Conservation (phyloP, 768 basidiomycete species). For the Trametes gibbosa region DNA sequence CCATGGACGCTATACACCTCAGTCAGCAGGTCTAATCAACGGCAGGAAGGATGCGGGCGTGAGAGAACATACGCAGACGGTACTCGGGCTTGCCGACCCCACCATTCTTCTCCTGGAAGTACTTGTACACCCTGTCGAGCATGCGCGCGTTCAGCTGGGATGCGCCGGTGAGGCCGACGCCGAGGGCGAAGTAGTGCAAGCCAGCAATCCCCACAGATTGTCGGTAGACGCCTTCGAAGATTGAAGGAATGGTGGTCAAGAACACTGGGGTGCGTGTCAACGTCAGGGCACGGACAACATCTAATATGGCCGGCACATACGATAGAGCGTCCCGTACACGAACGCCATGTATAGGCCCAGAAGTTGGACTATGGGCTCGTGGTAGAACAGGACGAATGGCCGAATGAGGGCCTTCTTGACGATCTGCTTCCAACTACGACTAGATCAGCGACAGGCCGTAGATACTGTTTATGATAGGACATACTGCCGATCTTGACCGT, state of each 20-base stretch:
- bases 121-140: slow-evolving; percentile 54
- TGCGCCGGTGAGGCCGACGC: slow-evolving; percentile 53
- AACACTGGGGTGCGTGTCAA: slow-evolving; percentile 42
- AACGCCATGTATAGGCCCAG: slow-evolving; percentile 68
- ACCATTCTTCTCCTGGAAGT: slow-evolving; percentile 48
- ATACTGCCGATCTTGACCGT: slow-evolving; percentile 43
- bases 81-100: slow-evolving; percentile 56
- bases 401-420: slow-evolving; percentile 53
- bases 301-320: slow-evolving; percentile 34
- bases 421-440: slow-evolving; percentile 48
- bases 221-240: slow-evolving; percentile 52
- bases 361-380: slow-evolving; percentile 63
- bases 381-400: slow-evolving; percentile 58
- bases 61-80: slow-evolving; percentile 39
- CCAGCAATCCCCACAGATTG: slow-evolving; percentile 56
- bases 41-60: background rate
- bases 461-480: background rate
- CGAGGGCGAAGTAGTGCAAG: slow-evolving; percentile 67
- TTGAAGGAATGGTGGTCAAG: slow-evolving; percentile 57
- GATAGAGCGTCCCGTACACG: slow-evolving; percentile 58
- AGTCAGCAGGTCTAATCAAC: background rate
- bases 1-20: slow-evolving; percentile 47
- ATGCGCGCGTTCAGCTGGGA: slow-evolving; percentile 52
- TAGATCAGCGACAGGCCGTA: background rate
- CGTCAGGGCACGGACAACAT: background rate